phyloP scores from a whole-genome alignment of 805 yeast genomes.

The Jamesozyma spencerorum region DNA sequence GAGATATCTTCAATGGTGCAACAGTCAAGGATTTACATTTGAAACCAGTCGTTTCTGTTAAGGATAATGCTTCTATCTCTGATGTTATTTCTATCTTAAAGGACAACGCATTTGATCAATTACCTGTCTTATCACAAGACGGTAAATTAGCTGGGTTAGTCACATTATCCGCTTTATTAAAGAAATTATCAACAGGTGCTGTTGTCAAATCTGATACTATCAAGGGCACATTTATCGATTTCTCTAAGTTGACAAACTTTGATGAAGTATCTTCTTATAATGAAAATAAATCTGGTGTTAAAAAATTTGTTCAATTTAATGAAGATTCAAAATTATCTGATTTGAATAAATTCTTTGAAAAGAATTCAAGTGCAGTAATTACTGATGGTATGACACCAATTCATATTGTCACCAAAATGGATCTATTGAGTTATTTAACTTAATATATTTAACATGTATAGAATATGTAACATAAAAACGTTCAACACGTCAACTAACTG shows the following conservation, averaged over 20 bases:
- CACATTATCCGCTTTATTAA: constrained; percentile 64
- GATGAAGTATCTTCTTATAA: constrained; percentile 51
- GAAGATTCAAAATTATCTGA: constrained; percentile 55
- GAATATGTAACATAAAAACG: not conserved
- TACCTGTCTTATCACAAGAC: constrained; percentile 55
- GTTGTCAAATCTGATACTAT: constrained; percentile 49
- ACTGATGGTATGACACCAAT: constrained; percentile 70
- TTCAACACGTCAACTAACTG: not conserved
- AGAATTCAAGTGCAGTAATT: constrained; percentile 73
- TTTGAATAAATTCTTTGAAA: constrained; percentile 72
- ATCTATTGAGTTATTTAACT: constrained; percentile 48
- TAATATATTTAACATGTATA: constrained; percentile 5
- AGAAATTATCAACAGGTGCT: constrained; percentile 53
- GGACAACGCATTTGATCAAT: constrained; percentile 73
- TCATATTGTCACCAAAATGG: constrained; percentile 83
- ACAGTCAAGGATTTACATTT: constrained; percentile 62
- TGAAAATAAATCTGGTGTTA: constrained; percentile 53
- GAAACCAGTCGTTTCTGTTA: constrained; percentile 73
- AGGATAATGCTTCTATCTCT: constrained; percentile 47
- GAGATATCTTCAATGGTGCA: constrained; percentile 41
- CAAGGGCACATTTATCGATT: constrained; percentile 47
- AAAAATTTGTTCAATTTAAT: constrained; percentile 58
- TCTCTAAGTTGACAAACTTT: constrained; percentile 58
- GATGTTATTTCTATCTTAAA: constrained; percentile 62
- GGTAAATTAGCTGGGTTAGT: constrained; percentile 67